phyloP scores from a whole-genome alignment of 2,329 filamentous ascomycete species.

The Leptographium flavum region DNA sequence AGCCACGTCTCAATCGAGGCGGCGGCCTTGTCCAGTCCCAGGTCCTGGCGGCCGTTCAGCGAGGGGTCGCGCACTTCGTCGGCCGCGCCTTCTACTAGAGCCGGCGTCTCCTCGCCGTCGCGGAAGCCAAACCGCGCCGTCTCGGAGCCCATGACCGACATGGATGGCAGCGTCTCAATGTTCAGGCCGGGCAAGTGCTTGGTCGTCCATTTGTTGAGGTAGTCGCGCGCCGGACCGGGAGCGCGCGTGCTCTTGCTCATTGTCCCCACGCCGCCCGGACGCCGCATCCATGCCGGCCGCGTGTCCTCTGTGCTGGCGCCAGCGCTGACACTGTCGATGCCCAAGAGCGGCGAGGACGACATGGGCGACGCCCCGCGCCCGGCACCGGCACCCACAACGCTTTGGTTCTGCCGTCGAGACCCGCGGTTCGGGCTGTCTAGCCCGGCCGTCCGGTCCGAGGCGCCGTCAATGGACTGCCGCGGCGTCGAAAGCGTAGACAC shows the following conservation, averaged over 20 bases:
- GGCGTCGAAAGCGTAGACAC: conserved; percentile 55
- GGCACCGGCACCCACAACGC: too few relatives aligned
- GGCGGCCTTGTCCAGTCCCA: conserved; percentile 65
- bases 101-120: conserved; percentile 18
- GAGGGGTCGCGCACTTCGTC: conserved; percentile 31
- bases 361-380: conserved; percentile 19
- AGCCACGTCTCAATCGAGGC: conserved; percentile 85
- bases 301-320: conserved; percentile 17
- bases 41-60: conserved; percentile 26
- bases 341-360: too few relatives aligned
- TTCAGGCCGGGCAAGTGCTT: conserved; percentile 70
- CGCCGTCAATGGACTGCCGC: conserved; percentile 44
- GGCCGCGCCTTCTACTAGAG: conserved; percentile 34
- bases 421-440: conserved; percentile 20
- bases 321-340: conserved; percentile 6
- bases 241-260: conserved; percentile 55
- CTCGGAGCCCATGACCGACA: conserved; percentile 49
- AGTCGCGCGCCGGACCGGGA: conserved; percentile 73
- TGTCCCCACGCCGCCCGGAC: conserved; percentile 79
- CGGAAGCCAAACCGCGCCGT: conserved; percentile 41
- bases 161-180: conserved; percentile 52
- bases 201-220: conserved; percentile 69
- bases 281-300: conserved; percentile 52
- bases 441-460: conserved; percentile 16
- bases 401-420: conserved; percentile 28